Percentiles rank a stretch among this genome's conserved stretches.
Evolutionary conservation across 176 grass and related monocot species (phyloP).

Genomic region (Paspalum notatum): DNA sequence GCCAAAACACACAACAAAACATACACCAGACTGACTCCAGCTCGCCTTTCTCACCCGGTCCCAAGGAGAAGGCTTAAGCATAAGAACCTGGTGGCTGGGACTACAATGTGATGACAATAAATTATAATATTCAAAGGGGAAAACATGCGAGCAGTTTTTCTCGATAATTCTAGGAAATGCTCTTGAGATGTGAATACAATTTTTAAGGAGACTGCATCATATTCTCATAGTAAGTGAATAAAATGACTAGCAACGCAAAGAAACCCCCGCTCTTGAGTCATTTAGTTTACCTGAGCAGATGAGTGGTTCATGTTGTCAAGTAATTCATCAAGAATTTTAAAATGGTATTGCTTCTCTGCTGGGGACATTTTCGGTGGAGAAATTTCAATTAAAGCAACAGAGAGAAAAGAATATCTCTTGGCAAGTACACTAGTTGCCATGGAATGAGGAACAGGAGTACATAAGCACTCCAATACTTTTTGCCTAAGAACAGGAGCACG

Average conservation of each 20-base stretch:
- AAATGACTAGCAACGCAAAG: not conserved
- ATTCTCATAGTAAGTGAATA: not conserved
- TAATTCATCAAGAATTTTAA: conserved; percentile 79
- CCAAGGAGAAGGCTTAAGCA: not conserved
- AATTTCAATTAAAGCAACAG: conserved; percentile 88
- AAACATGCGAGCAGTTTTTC: not conserved
- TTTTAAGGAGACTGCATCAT: not conserved
- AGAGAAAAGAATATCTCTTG: conserved; percentile 95
- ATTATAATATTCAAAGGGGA: conserved; percentile 9
- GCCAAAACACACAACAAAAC: too few relatives aligned
- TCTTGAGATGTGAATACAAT: not conserved
- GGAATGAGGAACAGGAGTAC: conserved; percentile 58
- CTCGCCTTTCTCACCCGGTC: too few relatives aligned
- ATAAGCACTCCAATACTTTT: conserved; percentile 83
- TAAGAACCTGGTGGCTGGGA: conserved; percentile 14
- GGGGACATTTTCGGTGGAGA: conserved; percentile 76
- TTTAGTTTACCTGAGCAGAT: conserved; percentile 78
- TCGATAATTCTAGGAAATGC: not conserved
- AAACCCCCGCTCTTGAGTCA: not conserved
- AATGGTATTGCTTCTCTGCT: conserved; percentile 69
- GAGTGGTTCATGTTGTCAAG: conserved; percentile 89
- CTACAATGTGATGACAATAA: not conserved
- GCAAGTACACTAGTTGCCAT: conserved; percentile 76
- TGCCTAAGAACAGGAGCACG: conserved; percentile 76
- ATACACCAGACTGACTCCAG: too few relatives aligned